phyloP scores from a whole-genome alignment of 805 yeast genomes.

The Saturnispora diversa region DNA sequence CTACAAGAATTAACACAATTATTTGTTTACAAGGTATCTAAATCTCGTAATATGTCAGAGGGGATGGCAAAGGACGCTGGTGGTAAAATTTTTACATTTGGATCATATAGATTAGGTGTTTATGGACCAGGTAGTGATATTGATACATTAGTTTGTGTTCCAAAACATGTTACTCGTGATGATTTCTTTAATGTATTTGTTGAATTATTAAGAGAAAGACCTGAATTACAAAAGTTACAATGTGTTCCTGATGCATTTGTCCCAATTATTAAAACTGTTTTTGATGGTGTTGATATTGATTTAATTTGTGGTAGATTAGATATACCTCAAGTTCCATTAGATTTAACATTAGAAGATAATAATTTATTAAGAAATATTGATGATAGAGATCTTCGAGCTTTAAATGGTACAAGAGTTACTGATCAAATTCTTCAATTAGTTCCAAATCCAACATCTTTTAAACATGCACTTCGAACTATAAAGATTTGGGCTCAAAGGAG shows the following conservation, averaged over 20 bases:
- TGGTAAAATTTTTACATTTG: conserved; percentile 93
- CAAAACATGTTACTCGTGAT: conserved; percentile 86
- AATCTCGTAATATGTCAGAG: conserved; percentile 83
- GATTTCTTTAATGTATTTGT: conserved; percentile 83
- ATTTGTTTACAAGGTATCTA: conserved; percentile 76
- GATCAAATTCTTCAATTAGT: conserved; percentile 86
- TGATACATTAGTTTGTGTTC: conserved; percentile 93
- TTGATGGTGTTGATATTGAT: conserved; percentile 89
- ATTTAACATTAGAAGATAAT: conserved; percentile 73
- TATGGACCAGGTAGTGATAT: conserved; percentile 98
- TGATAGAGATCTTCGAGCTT: conserved; percentile 80
- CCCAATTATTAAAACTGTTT: conserved; percentile 88
- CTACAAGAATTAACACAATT: conserved; percentile 70
- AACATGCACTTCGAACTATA: conserved; percentile 84
- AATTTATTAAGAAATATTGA: conserved; percentile 79
- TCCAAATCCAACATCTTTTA: conserved; percentile 88
- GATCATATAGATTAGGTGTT: conserved; percentile 90
- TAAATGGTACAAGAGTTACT: conserved; percentile 95
- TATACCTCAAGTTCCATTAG: conserved; percentile 71
- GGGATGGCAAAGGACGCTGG: conserved; percentile 98
- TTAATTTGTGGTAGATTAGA: conserved; percentile 77
- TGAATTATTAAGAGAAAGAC: conserved; percentile 55
- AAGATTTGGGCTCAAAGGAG: conserved; percentile 96
- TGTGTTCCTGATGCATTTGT: conserved; percentile 96
- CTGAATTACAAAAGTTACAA: conserved; percentile 84